phyloP scores from a whole-genome alignment of 805 yeast genomes.

The Spathaspora gorwiae region DNA sequence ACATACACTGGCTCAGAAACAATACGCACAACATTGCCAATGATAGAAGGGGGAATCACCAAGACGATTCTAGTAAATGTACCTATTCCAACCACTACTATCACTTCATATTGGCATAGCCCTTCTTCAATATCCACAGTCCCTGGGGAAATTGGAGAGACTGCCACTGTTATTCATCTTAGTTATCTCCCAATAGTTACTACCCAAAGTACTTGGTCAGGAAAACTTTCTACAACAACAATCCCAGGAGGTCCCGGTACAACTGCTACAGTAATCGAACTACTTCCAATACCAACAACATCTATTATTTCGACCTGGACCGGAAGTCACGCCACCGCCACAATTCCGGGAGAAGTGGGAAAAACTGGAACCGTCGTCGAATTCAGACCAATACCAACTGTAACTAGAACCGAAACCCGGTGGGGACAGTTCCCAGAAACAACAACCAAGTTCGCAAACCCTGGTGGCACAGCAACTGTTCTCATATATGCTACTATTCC shows the following conservation, averaged over 20 bases:
- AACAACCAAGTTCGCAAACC: no score
- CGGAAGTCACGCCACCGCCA: no score
- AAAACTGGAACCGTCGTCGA: no score
- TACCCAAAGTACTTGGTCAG: slow-evolving; percentile 11
- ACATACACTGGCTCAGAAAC: no score
- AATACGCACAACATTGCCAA: no score
- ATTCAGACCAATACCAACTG: no score
- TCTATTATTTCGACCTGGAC: not conserved
- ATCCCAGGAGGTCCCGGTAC: not conserved
- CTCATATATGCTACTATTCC: no score
- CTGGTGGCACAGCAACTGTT: no score
- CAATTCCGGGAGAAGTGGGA: no score
- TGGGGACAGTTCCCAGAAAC: no score
- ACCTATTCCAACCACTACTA: not conserved
- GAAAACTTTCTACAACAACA: slow-evolving; percentile 3
- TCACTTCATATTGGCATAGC: not conserved
- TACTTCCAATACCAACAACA: slow-evolving; percentile 4
- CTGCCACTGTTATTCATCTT: slow-evolving; percentile 19
- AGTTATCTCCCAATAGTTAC: slow-evolving; percentile 16
- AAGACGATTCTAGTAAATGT: not conserved
- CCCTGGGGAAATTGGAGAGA: slow-evolving; percentile 6
- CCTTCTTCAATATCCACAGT: no score
- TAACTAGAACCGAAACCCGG: no score
- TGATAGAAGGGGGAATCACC: not conserved
- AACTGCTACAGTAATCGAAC: slow-evolving; percentile 13